Evolutionary conservation across 148 eudicot species (phyloP), one percentile per base, ranked within the genome.

Genomic region (Cornus florida): DNA sequence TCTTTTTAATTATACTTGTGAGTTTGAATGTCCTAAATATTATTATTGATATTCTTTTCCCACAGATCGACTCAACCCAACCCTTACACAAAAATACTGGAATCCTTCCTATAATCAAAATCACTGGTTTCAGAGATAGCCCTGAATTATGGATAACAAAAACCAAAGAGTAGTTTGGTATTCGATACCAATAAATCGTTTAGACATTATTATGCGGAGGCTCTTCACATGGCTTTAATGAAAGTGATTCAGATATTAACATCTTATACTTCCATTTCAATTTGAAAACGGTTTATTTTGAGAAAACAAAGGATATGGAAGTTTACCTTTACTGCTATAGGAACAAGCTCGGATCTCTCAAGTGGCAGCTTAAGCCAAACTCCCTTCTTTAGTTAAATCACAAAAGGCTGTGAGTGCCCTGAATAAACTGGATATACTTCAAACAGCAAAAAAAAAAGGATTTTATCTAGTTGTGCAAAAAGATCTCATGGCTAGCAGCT

Each of bases 321-420:
- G 79, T 73, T 62, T 76, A 90, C 98, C 92, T 92, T 83, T 10
- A 90, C 90, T 60, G 98, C 98, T 41, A 92, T 10, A 17, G 97
- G 97, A 73, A 94, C 97, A 48, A 94, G 93, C 62, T 90, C 91
- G 11, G 92, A 84, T 65, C 84, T 81, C 48, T 90, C 88, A 41
- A 89, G 65, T 13, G 98, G 95, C 65, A 94, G 84, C 86, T 94
- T 94, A 33, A 94, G 94, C 98, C 98, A 92, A 78, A 94, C 79
- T 20, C 98, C 98, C 79, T 92, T 92, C 86, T 91, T 94, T 22
- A 84, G 20, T 50, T 31, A 0, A 0, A 62, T 31, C 67, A 48
- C 35, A 33, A 2, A 43, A 59, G 22, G 14, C 24, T 2, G 16
- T 5, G 22, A 60, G 17, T 11, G 17, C 59, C 17, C 59, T 11